Conservation (phyloP, 2,329 filamentous ascomycete genomes). For the Didymella lethalis region DNA sequence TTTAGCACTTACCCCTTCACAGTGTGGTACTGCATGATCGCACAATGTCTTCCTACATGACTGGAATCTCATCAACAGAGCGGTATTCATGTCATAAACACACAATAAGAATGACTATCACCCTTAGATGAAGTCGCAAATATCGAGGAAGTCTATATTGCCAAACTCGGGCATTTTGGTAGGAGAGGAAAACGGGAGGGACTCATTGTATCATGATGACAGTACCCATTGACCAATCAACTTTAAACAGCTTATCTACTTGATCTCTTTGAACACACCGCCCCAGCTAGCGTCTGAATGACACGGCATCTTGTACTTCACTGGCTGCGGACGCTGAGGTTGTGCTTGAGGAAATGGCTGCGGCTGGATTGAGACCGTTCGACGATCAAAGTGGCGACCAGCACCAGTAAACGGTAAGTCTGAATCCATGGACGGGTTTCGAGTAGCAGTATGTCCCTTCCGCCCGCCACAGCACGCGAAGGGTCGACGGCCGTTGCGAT, state of each 20-base stretch:
- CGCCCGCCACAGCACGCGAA: conserved; percentile 3
- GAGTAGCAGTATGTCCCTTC: background rate
- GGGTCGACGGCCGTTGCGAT: background rate
- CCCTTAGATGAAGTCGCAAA: too few relatives aligned
- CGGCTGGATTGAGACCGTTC: background rate
- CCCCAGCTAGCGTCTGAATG: conserved; percentile 2
- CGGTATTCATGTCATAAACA: too few relatives aligned
- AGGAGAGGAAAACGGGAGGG: too few relatives aligned
- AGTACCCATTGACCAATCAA: too few relatives aligned
- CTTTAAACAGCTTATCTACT: background rate
- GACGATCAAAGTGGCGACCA: conserved; percentile 5
- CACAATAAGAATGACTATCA: too few relatives aligned
- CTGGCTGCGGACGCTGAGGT: background rate
- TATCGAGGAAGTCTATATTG: too few relatives aligned
- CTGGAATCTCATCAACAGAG: too few relatives aligned
- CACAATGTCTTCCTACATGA: background rate
- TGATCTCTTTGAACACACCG: background rate
- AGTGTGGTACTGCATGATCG: background rate
- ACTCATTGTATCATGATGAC: too few relatives aligned
- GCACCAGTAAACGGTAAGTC: conserved; percentile 3
- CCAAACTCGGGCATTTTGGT: too few relatives aligned
- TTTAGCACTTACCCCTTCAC: background rate
- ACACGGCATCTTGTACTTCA: background rate
- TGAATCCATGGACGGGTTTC: background rate
- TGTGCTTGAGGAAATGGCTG: background rate